These are phyloP conservation scores for Singerocomus inundabilis DNA, from an alignment of 1,284 basidiomycete genomes.

Conservation along the genomic window DNA sequence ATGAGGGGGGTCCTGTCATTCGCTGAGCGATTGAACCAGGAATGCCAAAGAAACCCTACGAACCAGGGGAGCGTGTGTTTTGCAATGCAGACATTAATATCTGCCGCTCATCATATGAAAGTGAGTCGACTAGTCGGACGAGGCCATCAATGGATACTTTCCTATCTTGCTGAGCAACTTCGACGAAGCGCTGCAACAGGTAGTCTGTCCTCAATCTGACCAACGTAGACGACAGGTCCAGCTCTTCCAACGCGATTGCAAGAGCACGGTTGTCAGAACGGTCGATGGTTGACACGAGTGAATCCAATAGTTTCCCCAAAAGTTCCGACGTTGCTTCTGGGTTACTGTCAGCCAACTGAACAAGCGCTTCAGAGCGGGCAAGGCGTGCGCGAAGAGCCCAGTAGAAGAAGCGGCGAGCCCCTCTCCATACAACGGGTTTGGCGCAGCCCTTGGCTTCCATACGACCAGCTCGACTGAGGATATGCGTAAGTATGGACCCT, in stretches of 20 bases:
- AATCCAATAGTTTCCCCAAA: slow-evolving; percentile 55
- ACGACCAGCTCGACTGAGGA: slow-evolving; percentile 80
- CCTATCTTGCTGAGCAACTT: slow-evolving; percentile 63
- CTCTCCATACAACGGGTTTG: slow-evolving; percentile 80
- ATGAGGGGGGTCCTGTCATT: slow-evolving; percentile 36
- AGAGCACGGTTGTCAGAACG: slow-evolving; percentile 52
- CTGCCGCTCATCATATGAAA: slow-evolving; percentile 71
- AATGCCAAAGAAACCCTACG: slow-evolving; percentile 22
- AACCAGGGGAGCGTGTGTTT: slow-evolving; percentile 54
- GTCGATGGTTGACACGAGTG: slow-evolving; percentile 54
- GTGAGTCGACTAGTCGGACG: slow-evolving; percentile 61
- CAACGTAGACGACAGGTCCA: slow-evolving; percentile 62
- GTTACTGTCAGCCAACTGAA: slow-evolving; percentile 57
- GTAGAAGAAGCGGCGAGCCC: slow-evolving; percentile 92
- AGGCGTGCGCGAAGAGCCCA: slow-evolving; percentile 86
- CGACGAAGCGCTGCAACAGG: slow-evolving; percentile 59
- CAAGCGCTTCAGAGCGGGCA: slow-evolving; percentile 62
- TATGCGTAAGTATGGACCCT: slow-evolving; percentile 14
- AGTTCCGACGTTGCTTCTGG: slow-evolving; percentile 63
- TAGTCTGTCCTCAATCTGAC: slow-evolving; percentile 64
- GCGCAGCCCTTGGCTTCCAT: slow-evolving; percentile 99
- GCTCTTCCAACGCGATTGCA: slow-evolving; percentile 61
- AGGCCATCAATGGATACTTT: slow-evolving; percentile 70
- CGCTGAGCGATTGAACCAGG: slow-evolving; percentile 2
- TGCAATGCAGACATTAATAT: slow-evolving; percentile 62